phyloP scores from a whole-genome alignment of 129 eudicot species.

The Flaveria sonorensis region DNA sequence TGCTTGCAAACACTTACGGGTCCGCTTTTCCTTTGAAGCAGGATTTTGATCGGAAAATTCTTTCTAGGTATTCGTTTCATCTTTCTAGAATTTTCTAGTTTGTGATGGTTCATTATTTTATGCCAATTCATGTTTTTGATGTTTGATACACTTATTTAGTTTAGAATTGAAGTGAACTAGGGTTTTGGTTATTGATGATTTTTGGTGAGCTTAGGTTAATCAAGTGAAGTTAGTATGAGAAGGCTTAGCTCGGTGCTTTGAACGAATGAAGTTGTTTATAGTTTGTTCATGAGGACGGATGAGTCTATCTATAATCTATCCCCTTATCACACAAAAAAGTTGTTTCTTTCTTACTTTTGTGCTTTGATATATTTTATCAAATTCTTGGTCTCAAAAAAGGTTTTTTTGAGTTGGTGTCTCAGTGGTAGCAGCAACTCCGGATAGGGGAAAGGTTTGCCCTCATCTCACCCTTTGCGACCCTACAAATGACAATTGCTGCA shows the following conservation, averaged over 20 bases:
- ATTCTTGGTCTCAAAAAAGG: no score
- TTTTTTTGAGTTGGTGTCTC: no score
- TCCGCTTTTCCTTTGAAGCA: constrained; percentile 86
- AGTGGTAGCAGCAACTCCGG: no score
- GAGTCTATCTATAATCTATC: no score
- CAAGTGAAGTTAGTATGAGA: not conserved
- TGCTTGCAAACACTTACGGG: constrained; percentile 74
- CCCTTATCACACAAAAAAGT: no score
- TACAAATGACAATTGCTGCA: no score
- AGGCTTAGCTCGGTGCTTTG: constrained; percentile 7
- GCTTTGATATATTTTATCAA: no score
- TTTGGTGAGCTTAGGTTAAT: not conserved
- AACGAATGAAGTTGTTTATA: not conserved
- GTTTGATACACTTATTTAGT: not conserved
- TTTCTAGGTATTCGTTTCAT: constrained; percentile 52
- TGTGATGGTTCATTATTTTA: not conserved
- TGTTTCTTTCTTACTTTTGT: no score
- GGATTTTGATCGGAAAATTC: constrained; percentile 86
- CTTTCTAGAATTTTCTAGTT: not conserved
- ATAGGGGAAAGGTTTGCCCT: no score
- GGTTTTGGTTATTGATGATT: constrained; percentile 20
- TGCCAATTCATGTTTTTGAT: not conserved
- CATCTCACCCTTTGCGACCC: no score
- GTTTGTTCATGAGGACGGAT: not conserved
- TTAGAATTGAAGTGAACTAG: constrained; percentile 30